Base-by-base conservation (phyloP, 2,329 filamentous ascomycete species). In the Neonectria punicea region DNA sequence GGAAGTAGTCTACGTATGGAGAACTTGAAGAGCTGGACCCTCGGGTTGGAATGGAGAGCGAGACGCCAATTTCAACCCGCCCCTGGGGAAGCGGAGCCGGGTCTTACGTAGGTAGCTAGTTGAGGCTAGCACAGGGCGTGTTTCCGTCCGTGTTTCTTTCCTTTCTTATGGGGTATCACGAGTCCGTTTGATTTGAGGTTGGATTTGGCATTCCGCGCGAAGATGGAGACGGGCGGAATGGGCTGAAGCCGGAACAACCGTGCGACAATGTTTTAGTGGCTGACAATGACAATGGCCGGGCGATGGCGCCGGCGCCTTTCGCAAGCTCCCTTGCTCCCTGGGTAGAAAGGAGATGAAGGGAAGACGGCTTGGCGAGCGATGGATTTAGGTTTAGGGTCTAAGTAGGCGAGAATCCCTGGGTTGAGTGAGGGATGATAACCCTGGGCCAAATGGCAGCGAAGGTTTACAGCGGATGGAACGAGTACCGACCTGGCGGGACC, bases 21-120 rank as follows among this genome's bases (percentile, higher is more conserved):
- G 28, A 30, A 30, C 9, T 30, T 30, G 28, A 30, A 8, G 28
- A 30, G 28, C 9, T 30, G 20, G 20, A n/a, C 22, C 22, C 4
- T 22, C 22, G 28, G 28, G 5, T 6, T 30, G 47, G 25, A 50
- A 61, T 56, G 58, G 43, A 51, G 16, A 20, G 46, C 46, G 22
- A 25, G 22, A 25, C 22, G 22, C 22, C 22, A 13, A n/a, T 3
- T 5, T 25, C n/a, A n/a, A 28, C 25, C 44, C 25, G 25, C 10
- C 47, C 59, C 46, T 57, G 53, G 53, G 59, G 53, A 62, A 62
- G 59, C 53, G 59, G 55, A 62, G 59, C 53, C 53, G 36, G 36
- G 34, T 4, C 5, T 14, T n/a, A 14, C 34, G 34, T 36, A 36
- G 34, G 11, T 36, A 22, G 22, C 22, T 22, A 22, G 22, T 22